A percentile compares a stretch with the other conserved stretches of the same genome.
Conservation (phyloP, 495 filamentous ascomycete genomes). For the Talaromyces stipitatus region DNA sequence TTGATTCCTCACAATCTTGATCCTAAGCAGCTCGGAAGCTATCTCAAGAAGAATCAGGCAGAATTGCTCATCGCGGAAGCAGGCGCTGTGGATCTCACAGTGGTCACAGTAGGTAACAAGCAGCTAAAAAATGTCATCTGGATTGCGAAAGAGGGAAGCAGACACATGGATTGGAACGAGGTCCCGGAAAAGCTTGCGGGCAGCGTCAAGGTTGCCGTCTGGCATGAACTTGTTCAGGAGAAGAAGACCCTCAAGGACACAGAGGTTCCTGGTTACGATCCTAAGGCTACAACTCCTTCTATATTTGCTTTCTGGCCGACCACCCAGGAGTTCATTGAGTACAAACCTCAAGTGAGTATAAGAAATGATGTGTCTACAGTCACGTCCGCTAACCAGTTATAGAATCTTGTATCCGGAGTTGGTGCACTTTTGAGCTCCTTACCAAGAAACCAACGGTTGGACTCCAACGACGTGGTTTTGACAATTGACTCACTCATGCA, state of each 20-base stretch:
- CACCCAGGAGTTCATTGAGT: constrained; percentile 65
- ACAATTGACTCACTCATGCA: constrained; percentile 75
- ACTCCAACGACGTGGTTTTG: constrained; percentile 72
- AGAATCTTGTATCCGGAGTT: constrained; percentile 75
- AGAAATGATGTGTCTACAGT: background rate
- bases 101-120: constrained; percentile 57
- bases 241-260: constrained; percentile 33
- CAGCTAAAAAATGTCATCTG: constrained; percentile 75
- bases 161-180: constrained; percentile 87
- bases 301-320: constrained; percentile 54
- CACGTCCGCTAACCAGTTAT: constrained; percentile 9
- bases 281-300: constrained; percentile 44
- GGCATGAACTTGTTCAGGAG: constrained; percentile 77
- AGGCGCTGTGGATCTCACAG: constrained; percentile 76
- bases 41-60: constrained; percentile 61
- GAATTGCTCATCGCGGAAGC: constrained; percentile 80
- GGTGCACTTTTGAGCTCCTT: constrained; percentile 68
- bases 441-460: constrained; percentile 65
- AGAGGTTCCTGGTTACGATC: constrained; percentile 44
- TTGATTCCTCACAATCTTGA: constrained; percentile 76
- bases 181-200: constrained; percentile 66
- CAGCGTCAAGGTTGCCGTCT: constrained; percentile 69
- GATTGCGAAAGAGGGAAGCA: constrained; percentile 87
- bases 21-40: constrained; percentile 53
- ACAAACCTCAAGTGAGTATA: constrained; percentile 51